A percentile compares a stretch with the other conserved stretches of the same genome.
phyloP scores from a whole-genome alignment of 768 basidiomycete species.

The Boletus rex-veris region DNA sequence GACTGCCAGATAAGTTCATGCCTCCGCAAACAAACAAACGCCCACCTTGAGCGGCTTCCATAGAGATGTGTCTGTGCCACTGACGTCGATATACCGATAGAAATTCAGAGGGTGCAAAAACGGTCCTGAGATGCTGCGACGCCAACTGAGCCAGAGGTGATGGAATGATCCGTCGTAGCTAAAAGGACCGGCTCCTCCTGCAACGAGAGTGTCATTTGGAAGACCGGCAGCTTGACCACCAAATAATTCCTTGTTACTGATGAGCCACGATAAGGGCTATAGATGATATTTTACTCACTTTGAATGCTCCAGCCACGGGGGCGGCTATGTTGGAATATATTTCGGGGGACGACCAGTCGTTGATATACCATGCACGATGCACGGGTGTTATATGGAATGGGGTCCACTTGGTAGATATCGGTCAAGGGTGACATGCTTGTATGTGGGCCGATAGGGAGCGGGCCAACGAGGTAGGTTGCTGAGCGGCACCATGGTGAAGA shows the following conservation, averaged over 20 bases:
- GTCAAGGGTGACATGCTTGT: constrained; percentile 41
- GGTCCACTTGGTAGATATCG: constrained; percentile 50
- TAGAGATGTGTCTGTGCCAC: too few relatives aligned
- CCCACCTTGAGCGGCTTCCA: too few relatives aligned
- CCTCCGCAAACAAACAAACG: too few relatives aligned
- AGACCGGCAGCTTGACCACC: constrained; percentile 41
- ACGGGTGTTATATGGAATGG: constrained; percentile 55
- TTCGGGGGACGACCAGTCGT: constrained; percentile 20
- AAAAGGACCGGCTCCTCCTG: constrained; percentile 47
- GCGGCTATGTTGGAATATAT: constrained; percentile 34
- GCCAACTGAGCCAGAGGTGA: constrained; percentile 50
- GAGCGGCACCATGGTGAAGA: constrained; percentile 45
- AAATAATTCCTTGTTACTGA: constrained; percentile 43
- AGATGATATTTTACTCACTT: constrained; percentile 29
- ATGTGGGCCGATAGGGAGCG: constrained; percentile 43
- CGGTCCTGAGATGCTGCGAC: constrained; percentile 46
- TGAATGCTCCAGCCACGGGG: constrained; percentile 38
- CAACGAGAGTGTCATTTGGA: constrained; percentile 48
- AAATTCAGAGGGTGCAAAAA: too few relatives aligned
- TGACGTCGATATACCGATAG: too few relatives aligned
- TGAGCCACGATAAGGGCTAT: background rate
- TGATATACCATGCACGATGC: constrained; percentile 37
- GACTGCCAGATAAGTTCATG: background rate
- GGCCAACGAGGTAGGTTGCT: constrained; percentile 54
- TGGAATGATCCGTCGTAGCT: constrained; percentile 61